Evolutionary conservation across 495 filamentous ascomycete genomes (phyloP), one percentile per base, ranked within the genome.

Genomic region (Bombardia bombarda): DNA sequence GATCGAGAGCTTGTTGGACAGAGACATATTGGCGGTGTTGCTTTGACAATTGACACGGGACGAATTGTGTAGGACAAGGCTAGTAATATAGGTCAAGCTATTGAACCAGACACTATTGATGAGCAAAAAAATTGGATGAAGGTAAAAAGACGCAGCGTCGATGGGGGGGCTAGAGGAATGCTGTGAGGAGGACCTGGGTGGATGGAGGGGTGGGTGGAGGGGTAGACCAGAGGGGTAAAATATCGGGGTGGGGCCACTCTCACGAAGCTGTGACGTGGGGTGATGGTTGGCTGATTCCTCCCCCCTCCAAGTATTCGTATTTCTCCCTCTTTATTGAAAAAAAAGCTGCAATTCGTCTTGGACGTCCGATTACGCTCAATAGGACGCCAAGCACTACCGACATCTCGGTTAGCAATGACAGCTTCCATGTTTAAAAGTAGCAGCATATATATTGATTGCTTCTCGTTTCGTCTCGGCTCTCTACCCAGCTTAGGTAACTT

Each of bases 1-100:
- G 70, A 97, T 95, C 42, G 87, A 83, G 60, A 99, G 86, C 78
- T 97, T 99, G 78, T 83, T 96, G 47, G 87, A 84, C 63, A 99
- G 86, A 80, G 93, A 96, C 92, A 99, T 99, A 49, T 60, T 83
- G 57, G 41, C 9, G 45, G 32, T 21, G 36, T 24, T 41, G 23
- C 14, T 20, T 23, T 26, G 40, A 17, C 7, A 24, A 12, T 23
- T 32, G 38, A 32, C 35, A 42, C 43, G 37, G 13, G 19, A 16
- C 16, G 19, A 42, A 20, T 16, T 46, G 31, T 24, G 25, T 26
- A 8, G 18, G 12, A 38, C 19, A 23, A 24, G 22, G 5, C 30
- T n/a, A n/a, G n/a, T n/a, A n/a, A n/a, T n/a, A n/a, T n/a, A n/a
- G n/a, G n/a, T n/a, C n/a, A n/a, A n/a, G n/a, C n/a, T n/a, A n/a